Evolutionary conservation across 805 yeast species (phyloP).

Genomic region (Saturnispora sekii): DNA sequence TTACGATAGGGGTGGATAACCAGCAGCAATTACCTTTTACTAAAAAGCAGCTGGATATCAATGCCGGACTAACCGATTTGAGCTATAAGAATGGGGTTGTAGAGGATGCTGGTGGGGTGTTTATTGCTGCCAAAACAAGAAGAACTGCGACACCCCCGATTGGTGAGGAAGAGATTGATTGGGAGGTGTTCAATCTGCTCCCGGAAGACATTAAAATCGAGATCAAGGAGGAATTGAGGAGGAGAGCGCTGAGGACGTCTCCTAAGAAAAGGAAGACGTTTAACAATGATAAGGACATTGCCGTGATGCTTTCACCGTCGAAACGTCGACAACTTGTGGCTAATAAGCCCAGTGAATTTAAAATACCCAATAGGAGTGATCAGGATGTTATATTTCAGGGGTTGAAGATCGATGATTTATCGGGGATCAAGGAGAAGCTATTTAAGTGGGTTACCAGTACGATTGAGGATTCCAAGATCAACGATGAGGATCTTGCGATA

Average conservation of each 20-base stretch:
- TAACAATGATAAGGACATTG: conserved; percentile 14
- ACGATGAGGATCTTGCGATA: conserved; percentile 20
- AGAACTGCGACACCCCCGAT: neutral
- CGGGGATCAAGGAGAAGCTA: conserved; percentile 12
- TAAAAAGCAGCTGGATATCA: conserved; percentile 6
- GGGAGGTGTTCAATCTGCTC: conserved; percentile 52
- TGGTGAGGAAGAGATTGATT: conserved; percentile 36
- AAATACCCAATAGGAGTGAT: conserved; percentile 2
- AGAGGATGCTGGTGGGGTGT: no score
- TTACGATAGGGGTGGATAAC: conserved; percentile 16
- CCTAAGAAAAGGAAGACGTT: conserved; percentile 12
- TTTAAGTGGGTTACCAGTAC: conserved; percentile 21
- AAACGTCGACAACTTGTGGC: neutral
- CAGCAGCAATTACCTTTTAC: conserved; percentile 30
- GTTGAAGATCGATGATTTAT: conserved; percentile 13
- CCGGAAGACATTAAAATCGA: conserved; percentile 63
- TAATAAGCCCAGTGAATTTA: neutral
- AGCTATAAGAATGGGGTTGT: no score
- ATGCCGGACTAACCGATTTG: no score
- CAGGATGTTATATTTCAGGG: conserved; percentile 18
- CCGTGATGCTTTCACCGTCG: conserved; percentile 12
- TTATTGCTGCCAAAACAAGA: neutral
- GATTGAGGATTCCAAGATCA: conserved; percentile 14
- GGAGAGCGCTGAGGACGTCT: conserved; percentile 27
- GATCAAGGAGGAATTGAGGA: conserved; percentile 39